Evolutionary conservation across 208 protist genomes (phyloP).

Genomic region (Trichomonas gallinae): DNA sequence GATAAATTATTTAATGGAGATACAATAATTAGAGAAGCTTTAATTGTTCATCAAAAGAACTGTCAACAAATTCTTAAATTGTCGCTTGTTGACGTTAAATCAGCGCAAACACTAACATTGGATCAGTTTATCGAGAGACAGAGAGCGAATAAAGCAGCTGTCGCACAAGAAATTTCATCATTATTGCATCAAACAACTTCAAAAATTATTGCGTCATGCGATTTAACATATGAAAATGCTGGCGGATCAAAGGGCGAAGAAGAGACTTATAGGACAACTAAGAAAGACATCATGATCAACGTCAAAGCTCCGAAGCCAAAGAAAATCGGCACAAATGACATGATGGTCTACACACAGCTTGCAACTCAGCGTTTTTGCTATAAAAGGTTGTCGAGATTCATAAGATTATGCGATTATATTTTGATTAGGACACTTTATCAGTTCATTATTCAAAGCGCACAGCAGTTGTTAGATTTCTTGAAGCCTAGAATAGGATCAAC

Average conservation of each 20-base stretch:
- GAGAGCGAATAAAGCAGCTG: neutral
- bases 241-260: neutral
- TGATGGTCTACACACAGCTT: slow-evolving; percentile 18
- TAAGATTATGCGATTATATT: neutral
- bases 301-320: neutral
- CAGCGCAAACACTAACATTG: neutral
- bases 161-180: neutral
- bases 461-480: neutral
- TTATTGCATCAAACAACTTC: neutral
- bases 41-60: neutral
- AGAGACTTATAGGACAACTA: neutral
- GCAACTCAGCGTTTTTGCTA: neutral
- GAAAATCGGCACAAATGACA: neutral
- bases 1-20: neutral
- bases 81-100: neutral
- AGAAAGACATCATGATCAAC: neutral
- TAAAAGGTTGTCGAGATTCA: neutral
- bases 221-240: neutral
- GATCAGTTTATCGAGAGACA: neutral
- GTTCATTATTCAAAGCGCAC: neutral
- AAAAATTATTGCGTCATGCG: neutral
- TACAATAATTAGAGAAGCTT: neutral
- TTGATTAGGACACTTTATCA: neutral
- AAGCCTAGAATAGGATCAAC: neutral
- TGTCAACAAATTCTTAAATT: neutral